Conservation (phyloP, 371 early-diverging fungal genomes). For the Polyrhizophydium stewartii region DNA sequence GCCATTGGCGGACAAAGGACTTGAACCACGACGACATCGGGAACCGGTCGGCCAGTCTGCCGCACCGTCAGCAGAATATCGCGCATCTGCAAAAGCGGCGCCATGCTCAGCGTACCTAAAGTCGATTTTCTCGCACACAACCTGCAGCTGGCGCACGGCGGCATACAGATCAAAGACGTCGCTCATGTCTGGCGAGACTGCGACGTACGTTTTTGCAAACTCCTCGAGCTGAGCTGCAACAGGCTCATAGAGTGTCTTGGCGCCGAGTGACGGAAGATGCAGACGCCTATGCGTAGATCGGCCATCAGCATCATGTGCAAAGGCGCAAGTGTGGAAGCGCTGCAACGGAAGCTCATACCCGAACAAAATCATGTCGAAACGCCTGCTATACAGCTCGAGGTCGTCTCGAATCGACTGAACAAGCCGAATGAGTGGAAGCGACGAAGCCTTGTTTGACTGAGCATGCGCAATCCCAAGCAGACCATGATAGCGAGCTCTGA, state of each 20-base stretch:
- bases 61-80: no score
- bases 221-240: constrained; percentile 20
- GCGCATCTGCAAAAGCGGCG: background rate
- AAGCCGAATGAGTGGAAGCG: constrained; percentile 8
- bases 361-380: constrained; percentile 20
- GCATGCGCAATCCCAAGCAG: constrained; percentile 14
- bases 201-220: constrained; percentile 13
- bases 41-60: constrained; percentile 26
- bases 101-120: constrained; percentile 13
- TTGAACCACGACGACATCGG: constrained; percentile 28
- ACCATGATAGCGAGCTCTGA: constrained; percentile 14
- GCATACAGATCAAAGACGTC: constrained; percentile 31
- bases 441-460: background rate
- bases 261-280: constrained; percentile 35
- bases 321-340: no score
- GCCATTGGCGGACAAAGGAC: constrained; percentile 31
- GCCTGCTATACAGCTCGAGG: constrained; percentile 14
- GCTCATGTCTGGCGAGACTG: constrained; percentile 18
- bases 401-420: constrained; percentile 14
- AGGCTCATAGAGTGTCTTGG: constrained; percentile 19
- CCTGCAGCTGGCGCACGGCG: constrained; percentile 19
- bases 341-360: constrained; percentile 16
- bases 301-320: no score
- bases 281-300: constrained; percentile 9
- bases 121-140: constrained; percentile 29